These are phyloP conservation scores for Salicornia ramosissima DNA, from an alignment of 148 eudicot genomes.

Conservation along the genomic window DNA sequence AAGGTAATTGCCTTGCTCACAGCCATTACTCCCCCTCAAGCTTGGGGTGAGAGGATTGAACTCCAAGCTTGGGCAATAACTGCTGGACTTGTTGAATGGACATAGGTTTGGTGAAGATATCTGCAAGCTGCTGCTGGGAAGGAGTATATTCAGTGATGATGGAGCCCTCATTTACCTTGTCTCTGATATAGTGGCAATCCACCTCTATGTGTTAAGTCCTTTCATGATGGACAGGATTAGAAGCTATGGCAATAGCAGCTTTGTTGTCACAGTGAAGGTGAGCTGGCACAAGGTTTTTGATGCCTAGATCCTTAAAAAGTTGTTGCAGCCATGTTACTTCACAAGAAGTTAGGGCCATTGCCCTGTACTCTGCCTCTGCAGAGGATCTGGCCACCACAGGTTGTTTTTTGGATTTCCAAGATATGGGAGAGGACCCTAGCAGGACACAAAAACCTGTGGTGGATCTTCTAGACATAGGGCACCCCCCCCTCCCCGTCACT, in stretches of 20 bases:
- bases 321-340: not conserved
- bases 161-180: not conserved
- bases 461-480: not conserved
- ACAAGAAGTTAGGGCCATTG: not conserved
- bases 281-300: not conserved
- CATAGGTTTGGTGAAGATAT: not conserved
- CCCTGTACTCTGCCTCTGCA: slow-evolving; percentile 6
- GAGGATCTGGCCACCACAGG: not conserved
- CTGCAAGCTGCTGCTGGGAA: not conserved
- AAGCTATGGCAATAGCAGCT: not conserved
- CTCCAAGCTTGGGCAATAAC: not conserved
- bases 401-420: not conserved
- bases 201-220: too few species aligned
- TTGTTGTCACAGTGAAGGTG: not conserved
- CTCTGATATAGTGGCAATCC: not conserved
- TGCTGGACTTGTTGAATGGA: not conserved
- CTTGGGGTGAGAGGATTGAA: too few species aligned
- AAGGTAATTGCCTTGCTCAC: too few species aligned
- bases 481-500: not conserved
- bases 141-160: not conserved
- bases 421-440: not conserved
- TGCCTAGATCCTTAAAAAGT: not conserved
- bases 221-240: slow-evolving; percentile 1
- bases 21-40: too few species aligned
- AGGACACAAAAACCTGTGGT: not conserved